Percentiles rank a stretch among this genome's conserved stretches.
These are phyloP conservation scores for Tanozyma kutaoensis DNA, from an alignment of 805 yeast species.

Conservation along the genomic window DNA sequence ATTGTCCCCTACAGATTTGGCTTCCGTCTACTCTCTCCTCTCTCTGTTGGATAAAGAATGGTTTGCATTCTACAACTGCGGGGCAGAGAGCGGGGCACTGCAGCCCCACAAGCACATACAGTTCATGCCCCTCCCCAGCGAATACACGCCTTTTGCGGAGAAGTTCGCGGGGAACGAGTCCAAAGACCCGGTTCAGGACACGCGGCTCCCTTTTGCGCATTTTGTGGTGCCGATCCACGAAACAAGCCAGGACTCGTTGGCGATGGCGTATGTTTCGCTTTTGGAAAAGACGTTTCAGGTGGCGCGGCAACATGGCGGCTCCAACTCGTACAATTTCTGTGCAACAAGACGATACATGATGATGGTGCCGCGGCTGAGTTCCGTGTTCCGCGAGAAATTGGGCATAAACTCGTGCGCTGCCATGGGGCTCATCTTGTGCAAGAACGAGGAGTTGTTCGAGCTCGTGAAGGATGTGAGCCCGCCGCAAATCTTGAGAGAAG, in stretches of 20 bases:
- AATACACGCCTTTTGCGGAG: slow-evolving; percentile 44
- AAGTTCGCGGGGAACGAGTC: slow-evolving; percentile 41
- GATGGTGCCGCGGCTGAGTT: slow-evolving; percentile 66
- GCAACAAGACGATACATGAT: slow-evolving; percentile 78
- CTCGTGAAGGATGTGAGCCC: slow-evolving; percentile 35
- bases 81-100: slow-evolving; percentile 85
- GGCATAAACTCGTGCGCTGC: slow-evolving; percentile 76
- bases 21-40: slow-evolving; percentile 43
- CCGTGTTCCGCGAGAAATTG: slow-evolving; percentile 14
- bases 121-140: slow-evolving; percentile 56
- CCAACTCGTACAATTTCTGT: slow-evolving; percentile 64
- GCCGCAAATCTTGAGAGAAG: slow-evolving; percentile 38
- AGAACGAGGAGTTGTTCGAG: slow-evolving; percentile 41
- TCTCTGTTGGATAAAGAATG: slow-evolving; percentile 34
- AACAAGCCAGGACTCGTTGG: slow-evolving; percentile 41
- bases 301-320: too few species aligned
- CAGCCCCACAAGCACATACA: slow-evolving; percentile 91
- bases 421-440: slow-evolving; percentile 68
- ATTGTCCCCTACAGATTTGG: slow-evolving; percentile 57
- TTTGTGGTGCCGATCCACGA: slow-evolving; percentile 41
- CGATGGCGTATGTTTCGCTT: slow-evolving; percentile 58
- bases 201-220: slow-evolving; percentile 68
- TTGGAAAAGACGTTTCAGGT: slow-evolving; percentile 55
- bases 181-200: slow-evolving; percentile 47
- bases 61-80: slow-evolving; percentile 83